Percentiles rank a stretch among this genome's conserved stretches.
These are phyloP conservation scores for Monoraphidium neglectum DNA, from an alignment of 139 green algal genomes.

Conservation along the genomic window DNA sequence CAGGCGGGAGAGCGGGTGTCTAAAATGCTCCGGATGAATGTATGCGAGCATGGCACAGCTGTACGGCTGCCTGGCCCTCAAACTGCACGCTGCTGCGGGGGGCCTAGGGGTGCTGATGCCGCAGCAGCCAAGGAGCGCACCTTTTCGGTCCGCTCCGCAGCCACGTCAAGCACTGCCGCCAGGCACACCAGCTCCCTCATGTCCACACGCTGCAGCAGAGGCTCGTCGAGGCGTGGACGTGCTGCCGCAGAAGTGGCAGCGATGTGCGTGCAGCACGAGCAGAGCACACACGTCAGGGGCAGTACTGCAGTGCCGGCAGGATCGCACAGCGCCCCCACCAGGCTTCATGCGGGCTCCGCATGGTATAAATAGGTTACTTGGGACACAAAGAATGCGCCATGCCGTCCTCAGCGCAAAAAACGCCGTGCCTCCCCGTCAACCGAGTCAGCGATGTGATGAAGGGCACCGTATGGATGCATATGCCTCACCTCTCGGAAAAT, in stretches of 20 bases:
- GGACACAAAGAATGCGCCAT: no score
- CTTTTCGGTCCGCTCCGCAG: conserved; percentile 48
- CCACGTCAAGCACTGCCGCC: conserved; percentile 37
- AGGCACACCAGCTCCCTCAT: conserved; percentile 32
- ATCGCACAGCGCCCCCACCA: no score
- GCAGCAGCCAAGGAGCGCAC: conserved; percentile 14
- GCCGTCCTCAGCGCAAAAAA: no score
- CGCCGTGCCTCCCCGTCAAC: no score
- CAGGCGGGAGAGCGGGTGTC: background rate
- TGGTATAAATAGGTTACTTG: no score
- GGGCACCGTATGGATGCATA: no score
- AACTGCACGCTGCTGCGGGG: background rate
- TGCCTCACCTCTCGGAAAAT: no score
- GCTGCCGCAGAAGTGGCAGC: conserved; percentile 33
- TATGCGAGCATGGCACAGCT: background rate
- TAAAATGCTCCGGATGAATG: background rate
- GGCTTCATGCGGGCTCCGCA: no score
- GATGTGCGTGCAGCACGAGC: no score
- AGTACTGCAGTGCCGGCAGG: no score
- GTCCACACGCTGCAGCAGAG: conserved; percentile 29
- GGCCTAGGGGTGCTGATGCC: background rate
- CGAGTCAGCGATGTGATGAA: no score
- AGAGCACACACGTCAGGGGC: no score
- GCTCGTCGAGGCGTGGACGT: conserved; percentile 41
- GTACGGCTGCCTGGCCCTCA: background rate